Conservation (phyloP, 2,329 filamentous ascomycete species). For the Arthrocladium fulminans region DNA sequence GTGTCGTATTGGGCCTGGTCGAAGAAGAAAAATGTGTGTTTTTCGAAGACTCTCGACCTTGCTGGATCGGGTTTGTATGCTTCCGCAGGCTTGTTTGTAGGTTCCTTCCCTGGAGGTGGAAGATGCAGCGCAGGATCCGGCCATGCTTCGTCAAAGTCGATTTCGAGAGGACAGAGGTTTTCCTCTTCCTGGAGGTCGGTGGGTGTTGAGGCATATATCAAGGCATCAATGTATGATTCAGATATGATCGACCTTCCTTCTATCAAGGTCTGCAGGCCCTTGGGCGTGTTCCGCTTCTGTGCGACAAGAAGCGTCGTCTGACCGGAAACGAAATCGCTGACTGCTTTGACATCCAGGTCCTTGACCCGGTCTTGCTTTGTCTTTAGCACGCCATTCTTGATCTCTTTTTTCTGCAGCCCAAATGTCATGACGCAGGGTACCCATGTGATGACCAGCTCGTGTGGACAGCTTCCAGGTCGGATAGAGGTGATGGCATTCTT, state of each 20-base stretch:
- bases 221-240: slow-evolving; percentile 61
- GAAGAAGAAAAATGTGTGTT: slow-evolving; percentile 83
- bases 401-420: slow-evolving; percentile 62
- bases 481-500: slow-evolving; percentile 54
- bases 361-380: slow-evolving; percentile 60
- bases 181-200: slow-evolving; percentile 44
- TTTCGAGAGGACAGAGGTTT: slow-evolving; percentile 54
- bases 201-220: slow-evolving; percentile 52
- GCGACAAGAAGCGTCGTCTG: slow-evolving; percentile 81
- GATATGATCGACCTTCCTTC: slow-evolving; percentile 71
- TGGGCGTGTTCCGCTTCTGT: slow-evolving; percentile 81
- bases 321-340: slow-evolving; percentile 59
- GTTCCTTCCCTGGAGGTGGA: slow-evolving; percentile 67
- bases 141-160: slow-evolving; percentile 71
- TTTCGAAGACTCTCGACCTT: slow-evolving; percentile 67
- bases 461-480: slow-evolving; percentile 60
- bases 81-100: slow-evolving; percentile 56
- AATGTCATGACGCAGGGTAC: slow-evolving; percentile 72
- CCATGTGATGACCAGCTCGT: slow-evolving; percentile 61
- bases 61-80: slow-evolving; percentile 61
- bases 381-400: slow-evolving; percentile 56
- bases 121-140: slow-evolving; percentile 64
- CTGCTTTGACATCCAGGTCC: slow-evolving; percentile 78
- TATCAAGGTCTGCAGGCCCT: slow-evolving; percentile 76
- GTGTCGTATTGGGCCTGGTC: slow-evolving; percentile 66